phyloP scores from a whole-genome alignment of 176 grass and related monocot genomes.

The Hyparrhenia diplandra region DNA sequence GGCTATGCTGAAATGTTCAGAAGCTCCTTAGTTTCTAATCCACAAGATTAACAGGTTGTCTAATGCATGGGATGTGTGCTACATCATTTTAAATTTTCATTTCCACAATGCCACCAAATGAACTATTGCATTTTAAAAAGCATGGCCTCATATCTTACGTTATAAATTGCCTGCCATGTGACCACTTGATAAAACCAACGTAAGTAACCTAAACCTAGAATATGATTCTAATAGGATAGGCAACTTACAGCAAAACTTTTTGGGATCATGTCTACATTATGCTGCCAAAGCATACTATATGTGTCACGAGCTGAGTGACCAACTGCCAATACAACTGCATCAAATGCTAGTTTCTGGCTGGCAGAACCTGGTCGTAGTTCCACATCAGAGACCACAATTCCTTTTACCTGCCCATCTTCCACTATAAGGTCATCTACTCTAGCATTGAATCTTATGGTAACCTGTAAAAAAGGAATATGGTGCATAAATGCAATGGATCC shows the following conservation, averaged over 20 bases:
- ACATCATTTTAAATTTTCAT: not conserved
- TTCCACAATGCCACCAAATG: not conserved
- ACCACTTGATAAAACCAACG: not conserved
- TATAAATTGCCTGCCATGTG: slow-evolving; percentile 8
- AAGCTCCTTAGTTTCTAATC: not conserved
- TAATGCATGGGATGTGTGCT: not conserved
- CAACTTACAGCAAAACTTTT: slow-evolving; percentile 92
- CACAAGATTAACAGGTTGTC: not conserved
- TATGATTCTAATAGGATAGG: slow-evolving; percentile 25
- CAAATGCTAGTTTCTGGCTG: slow-evolving; percentile 60
- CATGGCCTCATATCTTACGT: not conserved
- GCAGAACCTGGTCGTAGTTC: slow-evolving; percentile 48
- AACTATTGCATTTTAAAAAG: not conserved
- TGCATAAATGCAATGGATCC: slow-evolving; percentile 4
- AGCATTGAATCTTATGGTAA: slow-evolving; percentile 77
- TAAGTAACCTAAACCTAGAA: slow-evolving; percentile 16
- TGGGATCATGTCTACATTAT: slow-evolving; percentile 66
- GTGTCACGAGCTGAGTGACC: slow-evolving; percentile 93
- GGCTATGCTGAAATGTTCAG: not conserved
- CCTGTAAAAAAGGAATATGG: slow-evolving; percentile 45
- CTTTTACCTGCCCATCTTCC: slow-evolving; percentile 70
- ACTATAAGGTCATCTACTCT: slow-evolving; percentile 88
- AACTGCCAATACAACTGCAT: slow-evolving; percentile 88
- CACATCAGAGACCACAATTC: slow-evolving; percentile 66
- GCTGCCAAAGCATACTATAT: slow-evolving; percentile 72